Base-by-base conservation (phyloP, 2,329 filamentous ascomycete species). In the Helminthosporium solani region DNA sequence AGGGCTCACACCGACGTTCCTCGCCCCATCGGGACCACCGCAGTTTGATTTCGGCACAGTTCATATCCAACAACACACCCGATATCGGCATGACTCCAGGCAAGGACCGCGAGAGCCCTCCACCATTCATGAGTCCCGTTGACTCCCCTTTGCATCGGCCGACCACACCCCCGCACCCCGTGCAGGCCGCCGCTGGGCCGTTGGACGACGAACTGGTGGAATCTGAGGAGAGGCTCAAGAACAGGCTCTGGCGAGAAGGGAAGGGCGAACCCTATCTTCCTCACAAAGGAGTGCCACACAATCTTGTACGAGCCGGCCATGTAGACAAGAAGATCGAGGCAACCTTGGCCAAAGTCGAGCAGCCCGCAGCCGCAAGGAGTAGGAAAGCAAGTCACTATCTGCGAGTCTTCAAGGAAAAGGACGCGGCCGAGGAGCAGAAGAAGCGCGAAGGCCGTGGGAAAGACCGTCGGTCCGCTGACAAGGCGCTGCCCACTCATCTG, bases 301-400 rank as follows among this genome's bases (percentile, higher is more conserved):
- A 71, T 47, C 60, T 70, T 11, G 74, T 70, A 57, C 64, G 70
- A 44, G 75, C 75, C 34, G 65, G 71, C 27, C 74, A 75, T 37
- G 76, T 84, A 19, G 82, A 84, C 44, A 82, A 81, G 63, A 78
- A 81, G 34, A 84, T 86, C 49, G 80, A 85, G 64, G 83, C 82
- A 15, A 83, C 81, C 23, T 62, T 85, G 46, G 74, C 81, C 33
- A 81, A 81, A 54, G 71, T 75, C 3, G 82, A 85, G 56, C 74
- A 72, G 25, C 67, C 72, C 21, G 71, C 75, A 20, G 75, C 81
- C 55, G 78, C 79, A 36, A 76, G 83, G 49, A 85, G 81, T 63
- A 76, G 83, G 46, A 86, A 86, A 66, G 81, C 83, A 33, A 84
- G 81, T 59, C 82, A 85, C 58, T 84, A 83, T 57, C 70, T 86